phyloP scores from a whole-genome alignment of 2,329 filamentous ascomycete genomes.

The Trichoderma sp. region DNA sequence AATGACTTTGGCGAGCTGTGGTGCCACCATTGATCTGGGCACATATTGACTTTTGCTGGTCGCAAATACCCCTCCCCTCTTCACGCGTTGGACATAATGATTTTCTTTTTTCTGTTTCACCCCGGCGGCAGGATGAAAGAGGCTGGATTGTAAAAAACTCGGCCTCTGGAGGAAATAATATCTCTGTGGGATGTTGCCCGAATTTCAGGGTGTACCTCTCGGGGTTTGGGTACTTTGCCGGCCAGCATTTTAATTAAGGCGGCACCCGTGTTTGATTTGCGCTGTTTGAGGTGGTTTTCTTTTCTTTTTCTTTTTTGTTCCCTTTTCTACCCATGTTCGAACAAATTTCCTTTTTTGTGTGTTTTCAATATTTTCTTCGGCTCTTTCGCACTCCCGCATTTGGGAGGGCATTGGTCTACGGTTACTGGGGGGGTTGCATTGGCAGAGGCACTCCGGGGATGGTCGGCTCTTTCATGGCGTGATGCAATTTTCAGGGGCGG shows the following conservation, averaged over 20 bases:
- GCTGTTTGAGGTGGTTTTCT: neutral
- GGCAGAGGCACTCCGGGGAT: slow-evolving; percentile 18
- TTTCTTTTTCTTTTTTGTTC: slow-evolving; percentile 15
- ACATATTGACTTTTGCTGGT: neutral
- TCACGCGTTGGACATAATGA: slow-evolving; percentile 13
- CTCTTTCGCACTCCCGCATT: slow-evolving; percentile 13
- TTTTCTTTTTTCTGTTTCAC: neutral
- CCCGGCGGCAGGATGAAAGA: neutral
- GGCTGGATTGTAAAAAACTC: neutral
- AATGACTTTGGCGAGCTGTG: neutral
- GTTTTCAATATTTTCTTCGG: slow-evolving; percentile 11
- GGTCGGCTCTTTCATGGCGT: slow-evolving; percentile 23
- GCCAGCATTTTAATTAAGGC: slow-evolving; percentile 15
- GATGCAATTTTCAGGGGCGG: slow-evolving; percentile 22
- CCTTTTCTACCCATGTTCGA: slow-evolving; percentile 13
- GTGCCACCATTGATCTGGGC: neutral
- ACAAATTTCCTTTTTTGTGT: slow-evolving; percentile 12
- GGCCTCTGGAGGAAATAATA: slow-evolving; percentile 19
- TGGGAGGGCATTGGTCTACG: slow-evolving; percentile 16
- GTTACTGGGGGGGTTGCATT: slow-evolving; percentile 18
- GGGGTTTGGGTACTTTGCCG: slow-evolving; percentile 8
- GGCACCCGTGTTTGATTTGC: slow-evolving; percentile 15
- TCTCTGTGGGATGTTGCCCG: slow-evolving; percentile 15
- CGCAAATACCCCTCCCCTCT: slow-evolving; percentile 4
- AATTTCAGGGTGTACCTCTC: neutral